Evolutionary conservation across 305 asterid genomes (phyloP).

Genomic region (Fraxinus xanthoxyloides): DNA sequence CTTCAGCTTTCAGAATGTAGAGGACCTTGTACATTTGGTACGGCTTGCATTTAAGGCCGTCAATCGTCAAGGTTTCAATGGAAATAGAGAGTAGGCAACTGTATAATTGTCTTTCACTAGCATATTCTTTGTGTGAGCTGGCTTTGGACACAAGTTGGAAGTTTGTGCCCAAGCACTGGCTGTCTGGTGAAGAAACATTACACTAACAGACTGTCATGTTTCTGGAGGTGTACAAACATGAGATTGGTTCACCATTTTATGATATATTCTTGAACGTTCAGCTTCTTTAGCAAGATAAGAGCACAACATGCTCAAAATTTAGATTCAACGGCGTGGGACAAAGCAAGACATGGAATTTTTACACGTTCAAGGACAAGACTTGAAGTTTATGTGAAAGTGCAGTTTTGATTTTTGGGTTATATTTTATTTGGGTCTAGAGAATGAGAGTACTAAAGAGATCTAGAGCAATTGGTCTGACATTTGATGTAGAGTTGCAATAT

Average conservation of each 20-base stretch:
- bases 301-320: constrained; percentile 32
- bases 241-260: constrained; percentile 38
- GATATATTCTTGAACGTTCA: constrained; percentile 33
- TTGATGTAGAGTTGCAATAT: constrained; percentile 24
- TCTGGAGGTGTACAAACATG: constrained; percentile 64
- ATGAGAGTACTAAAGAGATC: constrained; percentile 25
- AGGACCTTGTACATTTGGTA: constrained; percentile 59
- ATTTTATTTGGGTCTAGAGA: constrained; percentile 30
- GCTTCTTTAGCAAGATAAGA: constrained; percentile 39
- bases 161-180: constrained; percentile 25
- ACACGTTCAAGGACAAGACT: constrained; percentile 34
- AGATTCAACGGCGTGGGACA: constrained; percentile 26
- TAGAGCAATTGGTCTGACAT: constrained; percentile 26
- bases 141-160: constrained; percentile 26
- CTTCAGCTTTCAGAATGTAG: constrained; percentile 76
- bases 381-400: constrained; percentile 35
- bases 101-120: constrained; percentile 36
- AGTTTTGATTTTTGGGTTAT: constrained; percentile 47
- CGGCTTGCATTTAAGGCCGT: constrained; percentile 53
- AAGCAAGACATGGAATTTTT: constrained; percentile 30
- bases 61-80: constrained; percentile 45
- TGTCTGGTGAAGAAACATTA: constrained; percentile 39
- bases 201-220: constrained; percentile 36
- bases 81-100: constrained; percentile 46
- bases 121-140: constrained; percentile 28